Evolutionary conservation across 257 asterid genomes (phyloP).

Genomic region (Knoxia roxburghii): DNA sequence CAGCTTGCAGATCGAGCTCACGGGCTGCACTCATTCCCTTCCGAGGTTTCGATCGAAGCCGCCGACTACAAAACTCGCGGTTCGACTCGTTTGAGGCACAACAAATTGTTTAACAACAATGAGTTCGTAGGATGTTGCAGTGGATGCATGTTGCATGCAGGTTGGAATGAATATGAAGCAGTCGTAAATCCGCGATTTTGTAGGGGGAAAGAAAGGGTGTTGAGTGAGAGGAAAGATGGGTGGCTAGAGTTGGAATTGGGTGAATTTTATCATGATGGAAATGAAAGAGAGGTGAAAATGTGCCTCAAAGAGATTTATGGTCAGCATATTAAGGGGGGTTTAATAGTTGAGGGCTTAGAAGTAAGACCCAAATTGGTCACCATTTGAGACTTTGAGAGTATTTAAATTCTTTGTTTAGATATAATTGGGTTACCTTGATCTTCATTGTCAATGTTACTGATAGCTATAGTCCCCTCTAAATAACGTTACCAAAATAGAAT

Average conservation of each 20-base stretch:
- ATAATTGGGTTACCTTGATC: not conserved
- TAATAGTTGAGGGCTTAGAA: constrained; percentile 76
- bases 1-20: constrained; percentile 51
- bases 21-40: constrained; percentile 41
- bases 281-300: constrained; percentile 46
- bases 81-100: constrained; percentile 19
- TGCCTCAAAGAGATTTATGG: constrained; percentile 54
- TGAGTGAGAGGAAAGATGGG: constrained; percentile 47
- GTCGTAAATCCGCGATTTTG: constrained; percentile 9
- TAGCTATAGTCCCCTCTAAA: too few species aligned
- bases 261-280: constrained; percentile 45
- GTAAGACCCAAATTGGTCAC: constrained; percentile 46
- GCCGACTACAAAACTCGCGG: constrained; percentile 25
- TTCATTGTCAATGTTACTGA: not conserved
- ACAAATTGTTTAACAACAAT: not conserved
- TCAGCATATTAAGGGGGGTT: constrained; percentile 63
- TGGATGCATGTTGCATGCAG: constrained; percentile 1
- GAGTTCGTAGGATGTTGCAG: constrained; percentile 5
- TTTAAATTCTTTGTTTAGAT: not conserved
- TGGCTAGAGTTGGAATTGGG: constrained; percentile 81
- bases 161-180: not conserved
- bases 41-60: constrained; percentile 40
- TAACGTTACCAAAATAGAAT: too few species aligned
- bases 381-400: not conserved
- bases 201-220: constrained; percentile 10